These are phyloP conservation scores for Cryptosporidium andersoni DNA, from an alignment of 169 alveolate genomes.

Conservation along the genomic window DNA sequence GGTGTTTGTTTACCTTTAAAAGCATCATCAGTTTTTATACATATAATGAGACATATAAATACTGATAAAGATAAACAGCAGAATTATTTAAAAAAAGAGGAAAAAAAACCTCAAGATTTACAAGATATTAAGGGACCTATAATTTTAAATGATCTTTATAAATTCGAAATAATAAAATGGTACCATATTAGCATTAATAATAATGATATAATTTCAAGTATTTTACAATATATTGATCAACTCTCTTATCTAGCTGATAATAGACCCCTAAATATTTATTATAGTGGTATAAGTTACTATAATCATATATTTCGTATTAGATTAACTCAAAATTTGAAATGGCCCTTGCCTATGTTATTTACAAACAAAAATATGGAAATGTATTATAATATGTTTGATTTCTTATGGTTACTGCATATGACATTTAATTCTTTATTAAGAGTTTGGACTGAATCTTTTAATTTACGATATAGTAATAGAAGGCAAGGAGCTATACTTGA, in stretches of 20 bases:
- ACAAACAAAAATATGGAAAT: constrained; percentile 60
- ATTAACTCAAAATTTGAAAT: constrained; percentile 11
- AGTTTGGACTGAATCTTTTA: constrained; percentile 45
- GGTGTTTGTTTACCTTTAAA: constrained; percentile 47
- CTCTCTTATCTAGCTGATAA: constrained; percentile 6
- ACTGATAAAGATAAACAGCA: background rate
- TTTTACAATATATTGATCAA: background rate
- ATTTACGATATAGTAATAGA: constrained; percentile 45
- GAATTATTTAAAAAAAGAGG: background rate
- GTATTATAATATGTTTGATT: constrained; percentile 56
- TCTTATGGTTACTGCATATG: constrained; percentile 38
- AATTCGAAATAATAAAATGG: constrained; percentile 30
- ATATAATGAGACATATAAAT: constrained; percentile 12
- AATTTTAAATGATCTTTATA: background rate
- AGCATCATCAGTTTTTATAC: constrained; percentile 34
- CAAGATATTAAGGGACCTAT: too few relatives aligned
- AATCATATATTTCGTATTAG: constrained; percentile 40
- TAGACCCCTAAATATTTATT: constrained; percentile 8
- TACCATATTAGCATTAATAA: constrained; percentile 31
- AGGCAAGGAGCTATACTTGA: background rate
- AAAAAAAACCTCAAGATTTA: too few relatives aligned
- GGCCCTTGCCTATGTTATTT: constrained; percentile 42
- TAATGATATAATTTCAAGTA: constrained; percentile 15
- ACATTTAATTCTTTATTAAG: constrained; percentile 33
- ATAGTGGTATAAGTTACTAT: constrained; percentile 18